phyloP scores from a whole-genome alignment of 208 protist species.

The Wallacemonas sp. region DNA sequence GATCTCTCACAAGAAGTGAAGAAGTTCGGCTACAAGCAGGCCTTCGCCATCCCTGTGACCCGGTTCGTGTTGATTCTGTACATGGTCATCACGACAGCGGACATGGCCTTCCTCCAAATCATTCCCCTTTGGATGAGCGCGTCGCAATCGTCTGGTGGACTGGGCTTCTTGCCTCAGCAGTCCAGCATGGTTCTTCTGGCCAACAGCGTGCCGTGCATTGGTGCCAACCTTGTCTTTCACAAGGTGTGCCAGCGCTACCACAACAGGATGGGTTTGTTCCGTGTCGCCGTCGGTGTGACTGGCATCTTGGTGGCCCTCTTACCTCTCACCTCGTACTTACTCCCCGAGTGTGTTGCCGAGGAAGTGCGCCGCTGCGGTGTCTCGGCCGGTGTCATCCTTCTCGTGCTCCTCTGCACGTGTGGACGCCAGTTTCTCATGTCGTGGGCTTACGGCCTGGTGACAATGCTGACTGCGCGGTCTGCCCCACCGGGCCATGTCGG shows the following conservation, averaged over 20 bases:
- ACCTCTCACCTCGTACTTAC: conserved; percentile 23
- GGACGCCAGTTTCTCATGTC: conserved; percentile 40
- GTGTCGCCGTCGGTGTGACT: conserved; percentile 17
- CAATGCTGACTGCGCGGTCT: conserved; percentile 49
- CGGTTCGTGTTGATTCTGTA: conserved; percentile 49
- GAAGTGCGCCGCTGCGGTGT: not conserved
- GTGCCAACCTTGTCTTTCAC: conserved; percentile 47
- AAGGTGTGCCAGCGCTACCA: conserved; percentile 25
- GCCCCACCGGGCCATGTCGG: conserved; percentile 48
- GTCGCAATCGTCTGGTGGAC: conserved; percentile 34
- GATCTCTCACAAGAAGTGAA: not conserved
- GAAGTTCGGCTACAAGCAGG: conserved; percentile 51
- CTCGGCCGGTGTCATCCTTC: conserved; percentile 6
- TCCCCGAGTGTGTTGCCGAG: not conserved
- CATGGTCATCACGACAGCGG: conserved; percentile 52
- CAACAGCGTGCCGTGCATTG: conserved; percentile 40
- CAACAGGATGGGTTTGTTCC: conserved; percentile 47
- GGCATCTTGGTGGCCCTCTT: conserved; percentile 2
- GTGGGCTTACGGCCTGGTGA: conserved; percentile 52
- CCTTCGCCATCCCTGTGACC: conserved; percentile 30
- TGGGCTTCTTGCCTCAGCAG: conserved; percentile 28
- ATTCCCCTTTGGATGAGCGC: conserved; percentile 66
- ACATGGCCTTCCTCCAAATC: conserved; percentile 47
- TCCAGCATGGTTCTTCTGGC: conserved; percentile 50
- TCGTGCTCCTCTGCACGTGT: conserved; percentile 29